These are phyloP conservation scores for Anethum foeniculum DNA, from an alignment of 140 eudicot species.

Conservation along the genomic window DNA sequence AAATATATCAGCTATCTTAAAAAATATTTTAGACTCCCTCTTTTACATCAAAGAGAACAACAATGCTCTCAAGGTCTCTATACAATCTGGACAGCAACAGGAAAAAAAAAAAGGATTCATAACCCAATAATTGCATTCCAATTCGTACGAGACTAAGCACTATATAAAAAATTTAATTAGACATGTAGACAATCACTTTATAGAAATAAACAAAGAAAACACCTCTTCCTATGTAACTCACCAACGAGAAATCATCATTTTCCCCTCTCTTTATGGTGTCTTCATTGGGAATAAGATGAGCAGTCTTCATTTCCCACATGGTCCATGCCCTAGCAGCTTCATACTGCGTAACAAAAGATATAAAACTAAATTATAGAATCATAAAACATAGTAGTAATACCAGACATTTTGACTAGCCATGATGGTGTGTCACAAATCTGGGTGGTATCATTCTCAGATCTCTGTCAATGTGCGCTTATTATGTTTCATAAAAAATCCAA, in stretches of 20 bases:
- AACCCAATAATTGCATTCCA: neutral
- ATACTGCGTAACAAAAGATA: constrained; percentile 34
- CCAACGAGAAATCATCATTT: constrained; percentile 79
- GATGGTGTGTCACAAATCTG: neutral
- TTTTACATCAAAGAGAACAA: neutral
- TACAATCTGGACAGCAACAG: neutral
- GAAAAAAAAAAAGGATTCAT: neutral
- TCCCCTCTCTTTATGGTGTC: constrained; percentile 76
- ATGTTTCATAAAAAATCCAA: neutral
- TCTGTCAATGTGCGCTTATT: neutral
- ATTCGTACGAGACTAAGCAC: neutral
- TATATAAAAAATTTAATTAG: neutral
- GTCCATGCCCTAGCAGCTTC: constrained; percentile 99
- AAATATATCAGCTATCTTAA: neutral
- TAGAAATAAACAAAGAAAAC: neutral
- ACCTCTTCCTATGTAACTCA: constrained; percentile 19
- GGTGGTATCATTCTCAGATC: neutral
- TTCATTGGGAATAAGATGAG: constrained; percentile 89
- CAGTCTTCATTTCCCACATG: constrained; percentile 98
- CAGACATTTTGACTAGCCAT: neutral
- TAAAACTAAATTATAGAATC: neutral
- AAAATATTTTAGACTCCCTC: neutral
- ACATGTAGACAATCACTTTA: neutral
- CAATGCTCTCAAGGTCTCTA: neutral
- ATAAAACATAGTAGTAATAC: neutral